Percentiles rank a stretch among this genome's conserved stretches.
Evolutionary conservation across 768 basidiomycete genomes (phyloP).

Genomic region (Tricholoma flavovirens): DNA sequence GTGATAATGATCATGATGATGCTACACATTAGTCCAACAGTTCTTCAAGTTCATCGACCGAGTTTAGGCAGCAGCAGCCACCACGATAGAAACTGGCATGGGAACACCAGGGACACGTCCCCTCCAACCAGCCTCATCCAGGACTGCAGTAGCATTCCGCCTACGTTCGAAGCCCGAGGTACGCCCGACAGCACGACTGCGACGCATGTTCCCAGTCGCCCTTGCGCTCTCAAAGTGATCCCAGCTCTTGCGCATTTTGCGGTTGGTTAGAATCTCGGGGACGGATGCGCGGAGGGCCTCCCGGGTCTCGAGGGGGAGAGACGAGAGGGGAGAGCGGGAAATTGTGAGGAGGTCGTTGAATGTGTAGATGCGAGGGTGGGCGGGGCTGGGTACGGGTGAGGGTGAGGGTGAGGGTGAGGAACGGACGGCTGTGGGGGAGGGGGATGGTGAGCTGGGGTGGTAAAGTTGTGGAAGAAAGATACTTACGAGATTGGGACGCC

Average conservation of each 20-base stretch:
- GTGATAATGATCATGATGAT: not conserved
- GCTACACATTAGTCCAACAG: not conserved
- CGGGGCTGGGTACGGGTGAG: too few relatives aligned
- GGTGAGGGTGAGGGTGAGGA: not conserved
- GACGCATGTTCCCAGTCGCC: too few relatives aligned
- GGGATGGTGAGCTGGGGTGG: too few relatives aligned
- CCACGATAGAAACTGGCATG: not conserved
- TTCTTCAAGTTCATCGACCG: not conserved
- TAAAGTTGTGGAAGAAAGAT: too few relatives aligned
- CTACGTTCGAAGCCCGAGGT: slow-evolving; percentile 2
- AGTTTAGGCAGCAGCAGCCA: not conserved
- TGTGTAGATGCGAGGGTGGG: slow-evolving; percentile 8
- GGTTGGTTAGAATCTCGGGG: too few relatives aligned
- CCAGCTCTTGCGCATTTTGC: too few relatives aligned
- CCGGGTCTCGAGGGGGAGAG: too few relatives aligned
- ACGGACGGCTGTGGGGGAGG: not conserved
- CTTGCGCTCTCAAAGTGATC: too few relatives aligned
- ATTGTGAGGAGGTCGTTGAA: too few relatives aligned
- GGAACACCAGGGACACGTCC: not conserved
- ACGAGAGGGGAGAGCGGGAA: too few relatives aligned
- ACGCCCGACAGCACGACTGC: slow-evolving; percentile 7
- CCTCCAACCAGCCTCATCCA: slow-evolving; percentile 6
- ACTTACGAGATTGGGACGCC: too few relatives aligned
- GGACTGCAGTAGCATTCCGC: slow-evolving; percentile 7
- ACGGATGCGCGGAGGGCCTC: too few relatives aligned